phyloP scores from a whole-genome alignment of 2,329 filamentous ascomycete genomes.

The Berkeleyomyces rouxiae region DNA sequence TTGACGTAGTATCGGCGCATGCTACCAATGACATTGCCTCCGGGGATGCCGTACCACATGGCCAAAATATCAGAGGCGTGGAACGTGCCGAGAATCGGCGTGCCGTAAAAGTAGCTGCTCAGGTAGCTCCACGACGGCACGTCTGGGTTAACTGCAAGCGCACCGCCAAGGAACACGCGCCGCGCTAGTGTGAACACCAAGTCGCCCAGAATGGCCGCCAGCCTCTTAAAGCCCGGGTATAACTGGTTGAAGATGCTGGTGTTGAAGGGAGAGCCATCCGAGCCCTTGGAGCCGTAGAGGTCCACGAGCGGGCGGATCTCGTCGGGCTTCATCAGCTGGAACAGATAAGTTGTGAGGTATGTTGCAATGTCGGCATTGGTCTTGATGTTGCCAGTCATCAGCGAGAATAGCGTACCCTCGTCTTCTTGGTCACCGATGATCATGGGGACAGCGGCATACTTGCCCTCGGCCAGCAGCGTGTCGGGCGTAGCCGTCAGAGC shows the following conservation, averaged over 20 bases:
- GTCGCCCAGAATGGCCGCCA: slow-evolving; percentile 48
- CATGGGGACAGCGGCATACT: slow-evolving; percentile 41
- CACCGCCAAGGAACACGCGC: slow-evolving; percentile 28
- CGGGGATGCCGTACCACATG: slow-evolving; percentile 34
- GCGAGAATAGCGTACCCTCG: slow-evolving; percentile 46
- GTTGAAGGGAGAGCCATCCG: slow-evolving; percentile 42
- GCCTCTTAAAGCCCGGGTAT: slow-evolving; percentile 48
- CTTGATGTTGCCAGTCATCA: slow-evolving; percentile 41
- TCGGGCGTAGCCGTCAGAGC: slow-evolving; percentile 38
- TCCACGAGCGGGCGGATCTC: slow-evolving; percentile 33
- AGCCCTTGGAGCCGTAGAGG: slow-evolving; percentile 36
- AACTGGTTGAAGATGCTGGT: slow-evolving; percentile 40
- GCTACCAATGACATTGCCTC: slow-evolving; percentile 29
- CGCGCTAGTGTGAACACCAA: slow-evolving; percentile 32
- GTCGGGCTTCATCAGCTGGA: slow-evolving; percentile 23
- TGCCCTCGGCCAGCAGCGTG: slow-evolving; percentile 26
- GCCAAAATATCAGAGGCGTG: slow-evolving; percentile 42
- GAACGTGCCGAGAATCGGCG: slow-evolving; percentile 45
- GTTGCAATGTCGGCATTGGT: slow-evolving; percentile 33
- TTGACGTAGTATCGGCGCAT: slow-evolving; percentile 41
- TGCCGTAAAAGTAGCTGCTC: slow-evolving; percentile 39
- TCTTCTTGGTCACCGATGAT: slow-evolving; percentile 50
- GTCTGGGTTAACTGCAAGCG: slow-evolving; percentile 24
- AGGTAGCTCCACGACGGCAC: slow-evolving; percentile 45
- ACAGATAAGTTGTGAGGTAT: slow-evolving; percentile 37